Evolutionary conservation across 805 yeast genomes (phyloP).

Genomic region (Ogataea thermomethanolica): DNA sequence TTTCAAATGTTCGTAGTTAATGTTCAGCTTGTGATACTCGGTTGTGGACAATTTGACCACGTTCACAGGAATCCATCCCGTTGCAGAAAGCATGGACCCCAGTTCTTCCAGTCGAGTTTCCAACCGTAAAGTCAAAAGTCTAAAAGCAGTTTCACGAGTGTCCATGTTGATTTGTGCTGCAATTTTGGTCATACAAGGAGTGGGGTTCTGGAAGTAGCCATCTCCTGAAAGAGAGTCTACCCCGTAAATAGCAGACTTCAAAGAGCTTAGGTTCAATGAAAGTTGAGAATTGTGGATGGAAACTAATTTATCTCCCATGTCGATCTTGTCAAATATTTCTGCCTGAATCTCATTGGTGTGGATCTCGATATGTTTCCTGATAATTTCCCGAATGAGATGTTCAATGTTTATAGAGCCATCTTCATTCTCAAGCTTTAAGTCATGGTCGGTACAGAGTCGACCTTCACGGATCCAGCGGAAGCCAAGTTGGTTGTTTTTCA

Average conservation of each 20-base stretch:
- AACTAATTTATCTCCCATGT: conserved; percentile 30
- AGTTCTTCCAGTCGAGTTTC: conserved; percentile 50
- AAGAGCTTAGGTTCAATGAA: conserved; percentile 28
- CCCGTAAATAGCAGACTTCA: conserved; percentile 28
- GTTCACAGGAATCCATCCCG: conserved; percentile 66
- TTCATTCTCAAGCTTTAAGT: conserved; percentile 32
- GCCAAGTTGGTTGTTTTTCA: conserved; percentile 43
- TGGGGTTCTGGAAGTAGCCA: conserved; percentile 44
- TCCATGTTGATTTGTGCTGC: conserved; percentile 32
- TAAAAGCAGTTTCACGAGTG: conserved; percentile 26
- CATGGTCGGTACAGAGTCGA: conserved; percentile 17
- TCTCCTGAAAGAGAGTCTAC: conserved; percentile 39
- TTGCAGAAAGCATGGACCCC: conserved; percentile 53
- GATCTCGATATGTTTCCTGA: conserved; percentile 38
- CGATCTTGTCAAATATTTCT: conserved; percentile 28
- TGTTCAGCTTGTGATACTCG: conserved; percentile 43
- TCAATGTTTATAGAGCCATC: conserved; percentile 37
- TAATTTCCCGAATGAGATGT: conserved; percentile 35
- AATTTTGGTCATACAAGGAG: conserved; percentile 35
- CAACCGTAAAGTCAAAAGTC: conserved; percentile 45
- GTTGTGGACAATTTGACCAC: conserved; percentile 46
- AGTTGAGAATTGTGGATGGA: conserved; percentile 26
- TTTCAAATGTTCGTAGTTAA: conserved; percentile 29
- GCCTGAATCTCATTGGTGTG: conserved; percentile 34
- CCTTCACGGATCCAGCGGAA: conserved; percentile 67